Evolutionary conservation across 352 stramenopile species (phyloP).

Genomic region (Globisporangium cylindrosporum): DNA sequence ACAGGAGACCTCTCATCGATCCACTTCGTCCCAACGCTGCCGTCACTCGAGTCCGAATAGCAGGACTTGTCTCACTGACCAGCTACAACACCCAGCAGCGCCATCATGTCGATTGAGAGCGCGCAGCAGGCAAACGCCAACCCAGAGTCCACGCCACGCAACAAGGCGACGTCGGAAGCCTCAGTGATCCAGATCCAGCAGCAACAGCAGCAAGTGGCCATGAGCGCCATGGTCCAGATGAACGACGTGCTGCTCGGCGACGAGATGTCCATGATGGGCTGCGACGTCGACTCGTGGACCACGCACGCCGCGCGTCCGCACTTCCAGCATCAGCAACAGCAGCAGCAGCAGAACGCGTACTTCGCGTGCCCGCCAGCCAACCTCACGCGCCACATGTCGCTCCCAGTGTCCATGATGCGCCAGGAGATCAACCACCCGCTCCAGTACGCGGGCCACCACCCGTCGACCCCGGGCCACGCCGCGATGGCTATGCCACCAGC

Average conservation of each 20-base stretch:
- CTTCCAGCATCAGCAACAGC: constrained; percentile 25
- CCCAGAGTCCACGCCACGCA: constrained; percentile 21
- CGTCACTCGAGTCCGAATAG: constrained; percentile 13
- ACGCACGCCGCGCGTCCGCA: constrained; percentile 30
- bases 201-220: constrained; percentile 20
- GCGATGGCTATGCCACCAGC: constrained; percentile 40
- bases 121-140: constrained; percentile 21
- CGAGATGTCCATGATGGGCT: constrained; percentile 65
- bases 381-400: constrained; percentile 70
- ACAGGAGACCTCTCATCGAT: neutral
- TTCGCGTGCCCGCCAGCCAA: constrained; percentile 47
- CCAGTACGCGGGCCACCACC: constrained; percentile 16
- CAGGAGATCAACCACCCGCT: constrained; percentile 23
- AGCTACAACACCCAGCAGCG: neutral
- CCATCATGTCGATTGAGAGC: constrained; percentile 48
- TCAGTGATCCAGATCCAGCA: constrained; percentile 12
- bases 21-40: neutral
- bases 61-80: constrained; percentile 15
- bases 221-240: constrained; percentile 21
- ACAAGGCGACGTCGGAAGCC: constrained; percentile 3
- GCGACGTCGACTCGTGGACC: constrained; percentile 57
- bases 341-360: constrained; percentile 20
- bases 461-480: constrained; percentile 22
- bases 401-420: constrained; percentile 54
- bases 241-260: constrained; percentile 60